Evolutionary conservation across 805 yeast genomes (phyloP).

Genomic region (Starmerella vaccinii): DNA sequence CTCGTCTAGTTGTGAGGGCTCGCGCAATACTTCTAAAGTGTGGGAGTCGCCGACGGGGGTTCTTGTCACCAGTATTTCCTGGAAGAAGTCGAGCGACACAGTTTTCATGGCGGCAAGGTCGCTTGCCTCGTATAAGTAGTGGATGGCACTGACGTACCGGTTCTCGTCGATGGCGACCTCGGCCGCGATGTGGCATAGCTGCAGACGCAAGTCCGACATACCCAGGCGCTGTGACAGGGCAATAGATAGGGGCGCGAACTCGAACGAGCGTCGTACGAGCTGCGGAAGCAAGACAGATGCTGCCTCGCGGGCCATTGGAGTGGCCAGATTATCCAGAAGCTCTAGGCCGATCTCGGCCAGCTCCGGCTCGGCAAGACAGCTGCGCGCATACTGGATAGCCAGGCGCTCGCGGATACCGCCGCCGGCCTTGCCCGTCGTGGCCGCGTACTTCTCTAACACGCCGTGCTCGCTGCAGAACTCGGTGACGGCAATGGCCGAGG

Average conservation of each 20-base stretch:
- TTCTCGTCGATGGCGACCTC: conserved; percentile 8
- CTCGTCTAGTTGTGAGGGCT: not conserved
- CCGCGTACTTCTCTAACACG: conserved; percentile 10
- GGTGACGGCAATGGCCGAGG: conserved; percentile 17
- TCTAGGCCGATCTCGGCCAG: conserved; percentile 16
- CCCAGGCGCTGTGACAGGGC: conserved; percentile 17
- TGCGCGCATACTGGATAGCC: conserved; percentile 16
- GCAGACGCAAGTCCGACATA: conserved; percentile 11
- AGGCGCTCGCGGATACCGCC: conserved; percentile 18
- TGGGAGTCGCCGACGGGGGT: conserved; percentile 7
- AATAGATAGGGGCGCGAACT: conserved; percentile 7
- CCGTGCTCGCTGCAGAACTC: conserved; percentile 20
- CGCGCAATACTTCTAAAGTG: conserved; percentile 10
- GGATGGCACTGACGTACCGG: conserved; percentile 15
- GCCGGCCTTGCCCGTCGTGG: conserved; percentile 5
- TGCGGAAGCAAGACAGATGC: conserved; percentile 18
- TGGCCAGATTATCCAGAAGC: conserved; percentile 18
- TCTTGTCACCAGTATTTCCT: conserved; percentile 7
- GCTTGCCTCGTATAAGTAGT: conserved; percentile 13
- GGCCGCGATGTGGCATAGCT: conserved; percentile 16
- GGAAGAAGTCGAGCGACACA: conserved; percentile 18
- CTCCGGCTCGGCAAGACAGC: conserved; percentile 12
- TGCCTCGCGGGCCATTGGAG: conserved; percentile 11
- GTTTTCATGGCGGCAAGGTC: conserved; percentile 10
- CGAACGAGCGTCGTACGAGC: conserved; percentile 14